These are phyloP conservation scores for Ramaria sp. DNA, from an alignment of 768 basidiomycete species.

Conservation along the genomic window DNA sequence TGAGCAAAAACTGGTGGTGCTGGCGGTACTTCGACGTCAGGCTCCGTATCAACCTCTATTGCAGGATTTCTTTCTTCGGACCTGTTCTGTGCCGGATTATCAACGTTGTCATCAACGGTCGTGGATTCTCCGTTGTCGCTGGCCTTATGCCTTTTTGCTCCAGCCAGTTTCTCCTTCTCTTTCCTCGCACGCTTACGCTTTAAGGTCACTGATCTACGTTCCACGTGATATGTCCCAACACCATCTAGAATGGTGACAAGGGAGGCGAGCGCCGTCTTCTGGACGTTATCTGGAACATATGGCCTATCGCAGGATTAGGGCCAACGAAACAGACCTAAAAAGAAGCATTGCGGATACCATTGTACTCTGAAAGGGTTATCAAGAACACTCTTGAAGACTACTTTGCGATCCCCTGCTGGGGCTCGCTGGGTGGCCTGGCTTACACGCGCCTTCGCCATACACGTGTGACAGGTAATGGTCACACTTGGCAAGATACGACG, in stretches of 20 bases:
- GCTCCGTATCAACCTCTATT: background rate
- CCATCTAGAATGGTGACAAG: constrained; percentile 38
- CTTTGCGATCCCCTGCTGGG: constrained; percentile 37
- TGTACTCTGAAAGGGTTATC: constrained; percentile 60
- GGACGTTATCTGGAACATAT: constrained; percentile 46
- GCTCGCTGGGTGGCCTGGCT: constrained; percentile 1
- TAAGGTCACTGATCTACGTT: background rate
- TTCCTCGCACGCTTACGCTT: constrained; percentile 16
- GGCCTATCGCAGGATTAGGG: constrained; percentile 36
- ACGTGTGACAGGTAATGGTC: background rate
- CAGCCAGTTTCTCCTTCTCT: constrained; percentile 29
- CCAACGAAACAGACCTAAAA: background rate
- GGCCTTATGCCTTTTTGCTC: constrained; percentile 9
- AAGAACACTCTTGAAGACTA: constrained; percentile 58
- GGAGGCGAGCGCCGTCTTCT: constrained; percentile 46
- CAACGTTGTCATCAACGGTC: background rate
- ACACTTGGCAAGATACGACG: background rate
- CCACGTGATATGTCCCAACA: constrained; percentile 31
- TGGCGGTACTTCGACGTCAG: background rate
- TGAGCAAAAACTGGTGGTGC: constrained; percentile 36
- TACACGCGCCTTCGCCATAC: background rate
- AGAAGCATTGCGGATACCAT: constrained; percentile 35
- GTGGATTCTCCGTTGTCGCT: background rate
- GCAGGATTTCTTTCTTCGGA: background rate
- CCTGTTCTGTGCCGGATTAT: background rate